Evolutionary conservation across 306 rosid species (phyloP).

Genomic region (Mimosa pudica): DNA sequence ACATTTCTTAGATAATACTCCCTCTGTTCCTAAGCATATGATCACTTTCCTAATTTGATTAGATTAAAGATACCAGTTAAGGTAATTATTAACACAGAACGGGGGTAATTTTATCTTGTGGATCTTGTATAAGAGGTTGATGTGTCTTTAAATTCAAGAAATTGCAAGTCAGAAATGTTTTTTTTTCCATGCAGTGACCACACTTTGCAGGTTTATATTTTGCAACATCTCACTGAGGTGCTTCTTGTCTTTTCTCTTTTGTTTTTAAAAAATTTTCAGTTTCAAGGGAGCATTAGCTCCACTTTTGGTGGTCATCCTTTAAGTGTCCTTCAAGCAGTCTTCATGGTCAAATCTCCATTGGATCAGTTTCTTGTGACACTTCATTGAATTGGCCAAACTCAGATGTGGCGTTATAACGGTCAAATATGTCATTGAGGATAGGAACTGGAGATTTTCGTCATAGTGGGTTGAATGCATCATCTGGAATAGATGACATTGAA

Average conservation of each 20-base stretch:
- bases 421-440: conserved; percentile 73
- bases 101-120: not conserved
- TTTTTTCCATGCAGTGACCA: not conserved
- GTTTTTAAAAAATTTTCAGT: conserved; percentile 30
- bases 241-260: conserved; percentile 30
- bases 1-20: not conserved
- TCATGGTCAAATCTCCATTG: conserved; percentile 58
- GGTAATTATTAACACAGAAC: no score
- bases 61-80: no score
- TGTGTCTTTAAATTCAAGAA: conserved; percentile 25
- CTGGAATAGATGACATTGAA: conserved; percentile 92
- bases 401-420: conserved; percentile 67
- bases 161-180: not conserved
- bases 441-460: conserved; percentile 79
- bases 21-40: no score
- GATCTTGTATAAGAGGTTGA: not conserved
- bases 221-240: conserved; percentile 12
- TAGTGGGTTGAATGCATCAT: conserved; percentile 86
- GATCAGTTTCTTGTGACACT: conserved; percentile 51
- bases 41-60: no score
- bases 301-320: conserved; percentile 46
- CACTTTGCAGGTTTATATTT: conserved; percentile 22
- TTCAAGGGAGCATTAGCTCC: conserved; percentile 51
- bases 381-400: conserved; percentile 46
- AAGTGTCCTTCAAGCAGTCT: conserved; percentile 49